A percentile compares a stretch with the other conserved stretches of the same genome.
These are phyloP conservation scores for Rubus idaeus DNA, from an alignment of 306 rosid genomes.

Conservation along the genomic window DNA sequence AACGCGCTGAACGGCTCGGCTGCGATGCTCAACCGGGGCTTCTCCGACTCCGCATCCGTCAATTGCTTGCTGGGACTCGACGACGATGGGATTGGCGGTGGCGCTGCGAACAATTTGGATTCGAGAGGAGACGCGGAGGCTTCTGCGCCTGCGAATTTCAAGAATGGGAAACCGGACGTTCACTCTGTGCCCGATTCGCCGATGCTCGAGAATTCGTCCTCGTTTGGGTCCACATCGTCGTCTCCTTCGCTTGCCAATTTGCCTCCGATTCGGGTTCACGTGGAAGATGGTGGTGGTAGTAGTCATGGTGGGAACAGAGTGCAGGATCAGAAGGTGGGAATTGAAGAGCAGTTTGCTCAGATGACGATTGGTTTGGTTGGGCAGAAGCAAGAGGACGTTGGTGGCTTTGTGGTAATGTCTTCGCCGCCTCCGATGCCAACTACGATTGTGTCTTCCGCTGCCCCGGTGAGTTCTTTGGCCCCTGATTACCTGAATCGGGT, in stretches of 20 bases:
- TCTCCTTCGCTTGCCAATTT: constrained; percentile 80
- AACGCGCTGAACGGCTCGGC: constrained; percentile 65
- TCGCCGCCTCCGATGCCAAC: constrained; percentile 67
- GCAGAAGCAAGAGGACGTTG: constrained; percentile 61
- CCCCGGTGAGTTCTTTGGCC: constrained; percentile 34
- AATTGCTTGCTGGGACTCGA: constrained; percentile 77
- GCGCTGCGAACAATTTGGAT: constrained; percentile 47
- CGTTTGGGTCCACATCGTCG: constrained; percentile 90
- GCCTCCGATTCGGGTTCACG: constrained; percentile 91
- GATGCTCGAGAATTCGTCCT: constrained; percentile 83
- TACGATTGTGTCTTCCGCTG: constrained; percentile 32
- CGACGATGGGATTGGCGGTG: constrained; percentile 44
- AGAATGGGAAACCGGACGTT: constrained; percentile 65
- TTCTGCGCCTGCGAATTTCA: constrained; percentile 50
- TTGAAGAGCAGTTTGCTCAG: constrained; percentile 91
- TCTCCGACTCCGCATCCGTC: constrained; percentile 80
- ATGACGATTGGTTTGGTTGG: constrained; percentile 49
- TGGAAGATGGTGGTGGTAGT: constrained; percentile 46
- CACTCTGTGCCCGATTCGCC: constrained; percentile 98
- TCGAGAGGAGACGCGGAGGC: constrained; percentile 51
- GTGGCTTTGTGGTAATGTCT: constrained; percentile 45
- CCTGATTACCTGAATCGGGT: constrained; percentile 63
- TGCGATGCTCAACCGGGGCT: constrained; percentile 67
- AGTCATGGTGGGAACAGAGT: constrained; percentile 46
- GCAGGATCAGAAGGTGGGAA: constrained; percentile 79